Percentiles rank a stretch among this genome's conserved stretches.
These are phyloP conservation scores for Yarrowia yakushimensis DNA, from an alignment of 805 yeast genomes.

Conservation along the genomic window DNA sequence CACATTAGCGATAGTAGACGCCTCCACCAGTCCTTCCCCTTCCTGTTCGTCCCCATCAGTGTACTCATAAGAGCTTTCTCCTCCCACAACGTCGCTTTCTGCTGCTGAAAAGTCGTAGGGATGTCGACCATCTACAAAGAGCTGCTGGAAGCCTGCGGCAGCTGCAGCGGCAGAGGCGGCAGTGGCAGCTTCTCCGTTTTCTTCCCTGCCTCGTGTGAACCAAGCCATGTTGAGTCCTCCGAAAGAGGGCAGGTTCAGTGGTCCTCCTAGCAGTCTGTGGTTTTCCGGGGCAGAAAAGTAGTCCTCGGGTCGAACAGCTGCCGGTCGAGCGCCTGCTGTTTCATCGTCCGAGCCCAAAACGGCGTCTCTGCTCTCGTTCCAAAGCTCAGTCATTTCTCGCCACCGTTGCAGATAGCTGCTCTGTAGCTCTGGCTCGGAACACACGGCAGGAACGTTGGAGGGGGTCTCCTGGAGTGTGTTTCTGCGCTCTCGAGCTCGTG, in stretches of 20 bases:
- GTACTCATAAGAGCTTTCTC: not conserved
- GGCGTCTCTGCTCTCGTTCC: conserved; percentile 14
- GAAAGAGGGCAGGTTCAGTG: conserved; percentile 10
- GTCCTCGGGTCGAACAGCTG: not conserved
- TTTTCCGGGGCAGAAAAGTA: conserved; percentile 14
- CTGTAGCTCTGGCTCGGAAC: conserved; percentile 12
- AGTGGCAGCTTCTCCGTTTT: conserved; percentile 2
- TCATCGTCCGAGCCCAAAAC: conserved; percentile 21
- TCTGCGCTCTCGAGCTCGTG: conserved; percentile 1
- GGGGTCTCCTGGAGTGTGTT: conserved; percentile 2
- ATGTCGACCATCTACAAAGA: conserved; percentile 16
- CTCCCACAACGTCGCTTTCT: not conserved
- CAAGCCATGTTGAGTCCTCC: conserved; percentile 19
- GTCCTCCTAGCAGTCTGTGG: not conserved
- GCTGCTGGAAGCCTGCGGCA: conserved; percentile 15
- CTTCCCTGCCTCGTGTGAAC: not conserved
- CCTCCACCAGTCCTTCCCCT: conserved; percentile 30
- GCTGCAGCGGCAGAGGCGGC: too few species aligned
- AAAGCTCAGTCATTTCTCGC: conserved; percentile 4
- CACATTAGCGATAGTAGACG: not conserved
- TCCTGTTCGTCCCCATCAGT: conserved; percentile 29
- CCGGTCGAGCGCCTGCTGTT: not conserved
- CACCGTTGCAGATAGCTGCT: conserved; percentile 20
- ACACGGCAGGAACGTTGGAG: not conserved
- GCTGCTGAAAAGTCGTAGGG: conserved; percentile 24